Conservation (phyloP, 306 rosid genomes). For the Canavalia gladiata region DNA sequence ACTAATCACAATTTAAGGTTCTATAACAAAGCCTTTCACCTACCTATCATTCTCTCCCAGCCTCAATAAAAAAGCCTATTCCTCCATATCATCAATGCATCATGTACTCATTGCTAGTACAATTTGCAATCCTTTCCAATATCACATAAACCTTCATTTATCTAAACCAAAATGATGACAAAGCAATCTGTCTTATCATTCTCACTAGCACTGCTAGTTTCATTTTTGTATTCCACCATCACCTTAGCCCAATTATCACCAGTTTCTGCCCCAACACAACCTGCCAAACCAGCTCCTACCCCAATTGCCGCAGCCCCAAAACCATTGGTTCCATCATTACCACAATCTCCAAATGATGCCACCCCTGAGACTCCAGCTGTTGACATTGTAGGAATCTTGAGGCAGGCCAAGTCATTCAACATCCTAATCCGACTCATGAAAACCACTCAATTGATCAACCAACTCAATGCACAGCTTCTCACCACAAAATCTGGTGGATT, state of each 20-base stretch:
- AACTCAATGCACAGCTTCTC: slow-evolving; percentile 56
- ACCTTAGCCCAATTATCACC: slow-evolving; percentile 54
- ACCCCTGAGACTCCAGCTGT: slow-evolving; percentile 29
- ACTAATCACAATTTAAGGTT: background rate
- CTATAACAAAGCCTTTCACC: background rate
- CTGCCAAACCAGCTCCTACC: slow-evolving; percentile 38
- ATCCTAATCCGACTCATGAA: slow-evolving; percentile 57
- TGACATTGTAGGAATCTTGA: slow-evolving; percentile 52
- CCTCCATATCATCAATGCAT: background rate
- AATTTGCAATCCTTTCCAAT: background rate
- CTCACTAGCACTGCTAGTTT: slow-evolving; percentile 24
- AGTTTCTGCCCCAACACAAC: slow-evolving; percentile 49
- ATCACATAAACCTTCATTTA: background rate
- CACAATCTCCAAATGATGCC: slow-evolving; percentile 31
- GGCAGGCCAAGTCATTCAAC: slow-evolving; percentile 53
- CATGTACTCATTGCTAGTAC: background rate
- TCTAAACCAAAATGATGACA: slow-evolving; percentile 10
- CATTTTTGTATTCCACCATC: slow-evolving; percentile 30
- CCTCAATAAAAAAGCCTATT: slow-evolving; percentile 6
- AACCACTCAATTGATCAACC: slow-evolving; percentile 59
- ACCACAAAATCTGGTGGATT: slow-evolving; percentile 51
- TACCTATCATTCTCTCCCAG: background rate
- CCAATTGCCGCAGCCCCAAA: slow-evolving; percentile 28
- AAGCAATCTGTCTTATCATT: slow-evolving; percentile 37
- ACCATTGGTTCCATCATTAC: slow-evolving; percentile 42